Conservation (phyloP, 2,329 filamentous ascomycete species). For the Ophiostoma sp. region DNA sequence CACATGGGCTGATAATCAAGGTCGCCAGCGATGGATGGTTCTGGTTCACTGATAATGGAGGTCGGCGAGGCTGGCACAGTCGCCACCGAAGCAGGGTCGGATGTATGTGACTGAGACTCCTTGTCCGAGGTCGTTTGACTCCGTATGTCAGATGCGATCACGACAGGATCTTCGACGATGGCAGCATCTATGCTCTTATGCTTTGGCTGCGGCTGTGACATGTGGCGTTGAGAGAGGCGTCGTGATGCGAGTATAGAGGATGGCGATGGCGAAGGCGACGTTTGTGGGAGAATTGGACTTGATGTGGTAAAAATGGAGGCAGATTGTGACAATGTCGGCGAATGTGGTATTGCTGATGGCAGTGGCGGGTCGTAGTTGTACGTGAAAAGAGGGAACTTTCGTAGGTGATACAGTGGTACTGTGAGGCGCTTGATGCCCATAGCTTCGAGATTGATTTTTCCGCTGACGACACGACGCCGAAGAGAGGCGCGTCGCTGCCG, state of each 20-base stretch:
- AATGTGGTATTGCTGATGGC: neutral
- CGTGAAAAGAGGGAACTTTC: slow-evolving; percentile 70
- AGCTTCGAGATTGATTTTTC: slow-evolving; percentile 80
- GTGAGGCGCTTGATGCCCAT: slow-evolving; percentile 78
- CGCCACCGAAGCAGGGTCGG: neutral
- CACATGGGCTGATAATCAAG: slow-evolving; percentile 70
- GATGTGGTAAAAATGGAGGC: neutral
- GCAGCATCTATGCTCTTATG: slow-evolving; percentile 17
- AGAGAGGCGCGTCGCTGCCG: slow-evolving; percentile 62
- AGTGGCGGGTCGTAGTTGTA: slow-evolving; percentile 55
- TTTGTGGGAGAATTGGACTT: slow-evolving; percentile 25
- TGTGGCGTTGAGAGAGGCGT: slow-evolving; percentile 3
- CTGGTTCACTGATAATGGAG: neutral
- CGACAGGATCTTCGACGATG: neutral
- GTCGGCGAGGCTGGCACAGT: neutral
- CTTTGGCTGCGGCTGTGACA: slow-evolving; percentile 1
- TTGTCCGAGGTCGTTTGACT: slow-evolving; percentile 14
- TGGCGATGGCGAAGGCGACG: slow-evolving; percentile 13
- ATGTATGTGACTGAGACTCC: slow-evolving; percentile 12
- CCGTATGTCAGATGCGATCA: neutral
- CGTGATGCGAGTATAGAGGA: neutral
- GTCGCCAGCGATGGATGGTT: slow-evolving; percentile 14
- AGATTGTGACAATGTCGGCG: slow-evolving; percentile 23
- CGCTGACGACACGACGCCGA: slow-evolving; percentile 63
- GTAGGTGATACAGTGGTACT: slow-evolving; percentile 65